Conservation (phyloP, 1,139 yeast species). For the Pichia sp. region DNA sequence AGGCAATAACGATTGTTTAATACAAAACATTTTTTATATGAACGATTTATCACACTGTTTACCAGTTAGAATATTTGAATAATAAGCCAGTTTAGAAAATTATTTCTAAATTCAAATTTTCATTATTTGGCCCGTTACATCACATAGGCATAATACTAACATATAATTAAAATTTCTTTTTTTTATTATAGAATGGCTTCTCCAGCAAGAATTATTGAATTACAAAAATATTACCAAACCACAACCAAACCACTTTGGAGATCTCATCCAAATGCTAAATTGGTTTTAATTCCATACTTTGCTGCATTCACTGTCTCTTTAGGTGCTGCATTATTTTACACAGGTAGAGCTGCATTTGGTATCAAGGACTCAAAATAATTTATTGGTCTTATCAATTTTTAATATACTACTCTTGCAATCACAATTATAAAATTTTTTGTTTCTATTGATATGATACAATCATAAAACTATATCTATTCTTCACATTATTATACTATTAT, state of each 20-base stretch:
- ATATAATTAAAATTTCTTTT: background rate
- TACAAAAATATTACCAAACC: constrained; percentile 69
- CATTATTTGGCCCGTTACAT: too few species aligned
- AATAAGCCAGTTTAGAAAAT: too few species aligned
- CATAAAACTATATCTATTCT: background rate
- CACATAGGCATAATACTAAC: background rate
- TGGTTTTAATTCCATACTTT: constrained; percentile 81
- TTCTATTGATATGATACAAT: background rate
- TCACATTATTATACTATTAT: background rate
- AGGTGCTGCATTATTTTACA: constrained; percentile 62
- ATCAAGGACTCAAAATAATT: constrained; percentile 43
- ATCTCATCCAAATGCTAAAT: constrained; percentile 70
- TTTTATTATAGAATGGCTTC: constrained; percentile 9
- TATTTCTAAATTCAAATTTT: too few species aligned
- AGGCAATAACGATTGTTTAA: too few species aligned
- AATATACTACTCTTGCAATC: background rate
- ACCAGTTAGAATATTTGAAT: too few species aligned
- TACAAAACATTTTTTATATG: too few species aligned
- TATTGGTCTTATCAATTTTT: background rate
- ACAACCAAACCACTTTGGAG: constrained; percentile 70
- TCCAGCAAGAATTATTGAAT: constrained; percentile 56
- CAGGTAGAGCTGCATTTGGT: constrained; percentile 73
- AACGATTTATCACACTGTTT: too few species aligned
- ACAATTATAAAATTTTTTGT: background rate
- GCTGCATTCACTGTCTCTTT: constrained; percentile 74